phyloP scores from a whole-genome alignment of 23 red algal species.

The Gracilaria gracilis region DNA sequence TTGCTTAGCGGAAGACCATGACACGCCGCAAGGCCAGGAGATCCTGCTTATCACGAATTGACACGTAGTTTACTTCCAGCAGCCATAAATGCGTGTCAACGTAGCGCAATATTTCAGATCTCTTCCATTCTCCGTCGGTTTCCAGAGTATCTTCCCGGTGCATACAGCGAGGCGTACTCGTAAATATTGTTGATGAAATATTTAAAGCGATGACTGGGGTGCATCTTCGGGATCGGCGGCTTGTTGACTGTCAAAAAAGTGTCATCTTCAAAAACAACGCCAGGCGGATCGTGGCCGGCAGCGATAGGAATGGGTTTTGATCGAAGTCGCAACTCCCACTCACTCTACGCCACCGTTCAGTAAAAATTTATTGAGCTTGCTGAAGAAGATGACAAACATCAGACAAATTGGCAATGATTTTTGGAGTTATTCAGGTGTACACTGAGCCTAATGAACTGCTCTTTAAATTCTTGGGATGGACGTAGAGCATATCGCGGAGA shows the following conservation, averaged over 20 bases:
- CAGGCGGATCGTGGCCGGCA: constrained; percentile 66
- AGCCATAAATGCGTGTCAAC: too few species aligned
- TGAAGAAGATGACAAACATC: constrained; percentile 5
- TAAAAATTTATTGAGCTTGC: constrained; percentile 25
- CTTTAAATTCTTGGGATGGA: neutral
- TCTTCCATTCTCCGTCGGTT: too few species aligned
- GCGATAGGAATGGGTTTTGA: constrained; percentile 82
- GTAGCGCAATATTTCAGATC: too few species aligned
- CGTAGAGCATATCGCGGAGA: neutral
- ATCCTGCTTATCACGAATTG: too few species aligned
- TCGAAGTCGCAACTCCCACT: constrained; percentile 49
- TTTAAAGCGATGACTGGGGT: constrained; percentile 85
- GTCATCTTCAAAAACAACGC: constrained; percentile 81
- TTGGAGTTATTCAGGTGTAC: neutral
- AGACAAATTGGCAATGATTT: neutral
- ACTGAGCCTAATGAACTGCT: neutral
- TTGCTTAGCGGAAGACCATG: too few species aligned
- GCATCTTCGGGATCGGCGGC: constrained; percentile 75
- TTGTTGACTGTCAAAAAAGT: constrained; percentile 73
- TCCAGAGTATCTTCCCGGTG: too few species aligned
- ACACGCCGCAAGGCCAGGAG: too few species aligned
- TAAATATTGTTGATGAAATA: too few species aligned
- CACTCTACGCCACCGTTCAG: constrained; percentile 36
- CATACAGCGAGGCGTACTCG: too few species aligned
- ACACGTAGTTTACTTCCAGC: too few species aligned